Evolutionary conservation across 495 filamentous ascomycete genomes (phyloP).

Genomic region (Pseudomonodictys pantanalensis): DNA sequence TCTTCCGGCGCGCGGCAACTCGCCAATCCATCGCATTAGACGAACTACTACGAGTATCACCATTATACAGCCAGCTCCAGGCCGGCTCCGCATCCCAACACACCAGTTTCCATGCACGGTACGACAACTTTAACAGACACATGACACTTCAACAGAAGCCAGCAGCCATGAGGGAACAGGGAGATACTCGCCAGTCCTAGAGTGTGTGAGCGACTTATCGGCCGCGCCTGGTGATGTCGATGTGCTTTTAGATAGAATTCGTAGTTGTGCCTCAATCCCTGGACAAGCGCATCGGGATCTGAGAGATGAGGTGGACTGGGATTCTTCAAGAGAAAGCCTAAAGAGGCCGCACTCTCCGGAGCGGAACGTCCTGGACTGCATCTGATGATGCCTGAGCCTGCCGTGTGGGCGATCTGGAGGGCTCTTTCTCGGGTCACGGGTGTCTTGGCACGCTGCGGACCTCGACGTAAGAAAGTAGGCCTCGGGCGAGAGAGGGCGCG

Average conservation of each 20-base stretch:
- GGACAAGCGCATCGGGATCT: background rate
- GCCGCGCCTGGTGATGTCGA: background rate
- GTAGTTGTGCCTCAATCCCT: too few species aligned
- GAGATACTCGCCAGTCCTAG: background rate
- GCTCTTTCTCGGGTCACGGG: slow-evolving; percentile 9
- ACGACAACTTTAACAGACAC: background rate
- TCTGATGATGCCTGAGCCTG: background rate
- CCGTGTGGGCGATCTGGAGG: background rate
- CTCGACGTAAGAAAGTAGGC: too few species aligned
- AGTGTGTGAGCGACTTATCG: background rate
- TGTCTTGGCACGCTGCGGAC: too few species aligned
- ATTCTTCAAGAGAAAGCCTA: background rate
- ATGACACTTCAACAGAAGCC: too few species aligned
- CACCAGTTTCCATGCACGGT: background rate
- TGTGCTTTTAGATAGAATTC: background rate
- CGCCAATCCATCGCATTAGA: too few species aligned
- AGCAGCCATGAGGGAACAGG: too few species aligned
- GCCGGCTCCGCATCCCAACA: background rate
- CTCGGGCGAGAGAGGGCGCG: slow-evolving; percentile 1
- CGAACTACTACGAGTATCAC: background rate
- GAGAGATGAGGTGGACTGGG: background rate
- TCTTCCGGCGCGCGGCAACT: too few species aligned
- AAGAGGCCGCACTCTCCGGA: background rate
- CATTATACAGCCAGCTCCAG: background rate
- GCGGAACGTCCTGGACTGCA: background rate